A percentile compares a stretch with the other conserved stretches of the same genome.
Conservation (phyloP, 1,139 yeast species). For the Pichia sp. region DNA sequence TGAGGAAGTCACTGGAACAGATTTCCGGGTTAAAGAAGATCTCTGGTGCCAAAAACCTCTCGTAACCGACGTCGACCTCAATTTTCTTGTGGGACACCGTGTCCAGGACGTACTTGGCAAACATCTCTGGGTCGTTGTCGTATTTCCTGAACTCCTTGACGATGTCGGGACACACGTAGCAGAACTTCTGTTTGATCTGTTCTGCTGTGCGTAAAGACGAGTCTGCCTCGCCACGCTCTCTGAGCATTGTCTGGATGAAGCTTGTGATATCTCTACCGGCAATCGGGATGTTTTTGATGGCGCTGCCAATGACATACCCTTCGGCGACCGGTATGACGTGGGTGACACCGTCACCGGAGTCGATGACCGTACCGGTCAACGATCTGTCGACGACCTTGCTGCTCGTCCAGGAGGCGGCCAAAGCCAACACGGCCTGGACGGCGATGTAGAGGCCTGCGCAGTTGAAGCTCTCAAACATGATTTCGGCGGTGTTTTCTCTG, state of each 20-base stretch:
- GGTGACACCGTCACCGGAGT: slow-evolving; percentile 93
- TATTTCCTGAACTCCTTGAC: slow-evolving; percentile 93
- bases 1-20: slow-evolving; percentile 88
- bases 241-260: slow-evolving; percentile 84
- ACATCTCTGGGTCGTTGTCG: slow-evolving; percentile 90
- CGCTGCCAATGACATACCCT: slow-evolving; percentile 96
- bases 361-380: slow-evolving; percentile 95
- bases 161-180: slow-evolving; percentile 96
- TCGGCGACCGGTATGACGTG: slow-evolving; percentile 99
- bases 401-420: slow-evolving; percentile 99
- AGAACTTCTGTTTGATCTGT: slow-evolving; percentile 89
- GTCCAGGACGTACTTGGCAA: slow-evolving; percentile 90
- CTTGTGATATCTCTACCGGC: slow-evolving; percentile 97
- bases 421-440: slow-evolving; percentile 95
- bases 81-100: slow-evolving; percentile 67
- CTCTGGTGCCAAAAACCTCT: slow-evolving; percentile 96
- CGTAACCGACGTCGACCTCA: slow-evolving; percentile 91
- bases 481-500: slow-evolving; percentile 96
- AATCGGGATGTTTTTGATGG: slow-evolving; percentile 93
- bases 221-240: slow-evolving; percentile 96
- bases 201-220: slow-evolving; percentile 95
- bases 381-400: slow-evolving; percentile 93
- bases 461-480: slow-evolving; percentile 96
- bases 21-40: slow-evolving; percentile 98
- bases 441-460: slow-evolving; percentile 98